Evolutionary conservation across 2,329 filamentous ascomycete species (phyloP).

Genomic region (Bertia moriformis): DNA sequence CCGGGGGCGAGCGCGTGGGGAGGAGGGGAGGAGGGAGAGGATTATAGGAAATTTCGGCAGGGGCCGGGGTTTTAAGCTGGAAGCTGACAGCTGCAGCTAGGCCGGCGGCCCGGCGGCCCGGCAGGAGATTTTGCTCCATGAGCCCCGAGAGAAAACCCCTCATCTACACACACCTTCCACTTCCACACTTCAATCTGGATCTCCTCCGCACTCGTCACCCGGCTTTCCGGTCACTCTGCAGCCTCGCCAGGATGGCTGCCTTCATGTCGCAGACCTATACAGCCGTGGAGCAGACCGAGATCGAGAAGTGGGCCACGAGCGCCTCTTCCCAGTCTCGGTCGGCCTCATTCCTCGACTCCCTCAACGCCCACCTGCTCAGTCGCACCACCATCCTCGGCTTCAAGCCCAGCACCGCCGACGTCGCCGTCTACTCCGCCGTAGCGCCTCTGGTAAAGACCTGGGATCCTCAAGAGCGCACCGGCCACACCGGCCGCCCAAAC

Average conservation of each 20-base stretch:
- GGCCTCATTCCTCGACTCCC: conserved; percentile 56
- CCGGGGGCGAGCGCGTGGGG: no score
- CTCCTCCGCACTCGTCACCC: no score
- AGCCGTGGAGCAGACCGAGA: conserved; percentile 68
- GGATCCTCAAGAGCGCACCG: conserved; percentile 75
- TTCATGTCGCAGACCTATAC: conserved; percentile 59
- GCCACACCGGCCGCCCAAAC: conserved; percentile 75
- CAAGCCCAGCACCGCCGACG: conserved; percentile 79
- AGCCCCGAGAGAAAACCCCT: no score
- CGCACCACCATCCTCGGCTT: conserved; percentile 78
- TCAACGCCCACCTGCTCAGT: conserved; percentile 77
- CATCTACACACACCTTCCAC: no score
- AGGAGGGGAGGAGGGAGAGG: no score
- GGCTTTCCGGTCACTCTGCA: no score
- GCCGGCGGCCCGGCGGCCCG: no score
- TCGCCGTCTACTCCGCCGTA: conserved; percentile 68
- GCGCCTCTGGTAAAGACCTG: conserved; percentile 65
- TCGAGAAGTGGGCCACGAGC: conserved; percentile 73
- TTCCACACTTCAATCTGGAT: no score
- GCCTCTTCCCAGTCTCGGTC: conserved; percentile 48
- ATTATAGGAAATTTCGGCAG: no score
- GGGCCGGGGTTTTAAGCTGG: no score
- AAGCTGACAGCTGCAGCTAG: no score
- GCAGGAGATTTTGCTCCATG: no score
- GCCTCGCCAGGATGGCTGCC: conserved; percentile 53